phyloP scores from a whole-genome alignment of 768 basidiomycete genomes.

The Trametes elegans region DNA sequence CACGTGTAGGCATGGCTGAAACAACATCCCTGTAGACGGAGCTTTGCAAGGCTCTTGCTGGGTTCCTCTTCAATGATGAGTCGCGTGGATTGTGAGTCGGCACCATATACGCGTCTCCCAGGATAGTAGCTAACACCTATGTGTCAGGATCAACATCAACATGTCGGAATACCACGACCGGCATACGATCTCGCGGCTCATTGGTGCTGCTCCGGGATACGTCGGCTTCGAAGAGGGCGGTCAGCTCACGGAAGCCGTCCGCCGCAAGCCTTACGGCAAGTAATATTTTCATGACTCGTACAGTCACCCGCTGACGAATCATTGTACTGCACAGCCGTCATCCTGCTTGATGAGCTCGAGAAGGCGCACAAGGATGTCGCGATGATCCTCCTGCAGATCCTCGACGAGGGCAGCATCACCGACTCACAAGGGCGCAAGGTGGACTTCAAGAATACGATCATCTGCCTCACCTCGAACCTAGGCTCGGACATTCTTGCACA shows the following conservation, averaged over 20 bases:
- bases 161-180: slow-evolving; percentile 97
- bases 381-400: slow-evolving; percentile 86
- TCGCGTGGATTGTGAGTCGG: slow-evolving; percentile 71
- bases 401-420: slow-evolving; percentile 87
- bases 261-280: slow-evolving; percentile 56
- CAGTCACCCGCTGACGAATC: not conserved
- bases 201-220: slow-evolving; percentile 92
- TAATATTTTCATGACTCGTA: not conserved
- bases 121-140: not conserved
- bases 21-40: slow-evolving; percentile 67
- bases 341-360: slow-evolving; percentile 65
- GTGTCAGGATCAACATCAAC: slow-evolving; percentile 77
- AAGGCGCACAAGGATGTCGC: slow-evolving; percentile 92
- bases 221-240: slow-evolving; percentile 76
- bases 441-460: slow-evolving; percentile 94
- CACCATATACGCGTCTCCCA: not conserved
- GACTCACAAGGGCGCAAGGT: slow-evolving; percentile 89
- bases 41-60: slow-evolving; percentile 83
- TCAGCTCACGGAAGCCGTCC: slow-evolving; percentile 66
- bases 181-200: slow-evolving; percentile 86
- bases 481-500: slow-evolving; percentile 74
- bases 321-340: slow-evolving; percentile 46
- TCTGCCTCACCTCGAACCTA: slow-evolving; percentile 87
- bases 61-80: slow-evolving; percentile 89
- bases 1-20: not conserved